A percentile compares a stretch with the other conserved stretches of the same genome.
phyloP scores from a whole-genome alignment of 176 grass and related monocot species.

The Olyra latifolia region DNA sequence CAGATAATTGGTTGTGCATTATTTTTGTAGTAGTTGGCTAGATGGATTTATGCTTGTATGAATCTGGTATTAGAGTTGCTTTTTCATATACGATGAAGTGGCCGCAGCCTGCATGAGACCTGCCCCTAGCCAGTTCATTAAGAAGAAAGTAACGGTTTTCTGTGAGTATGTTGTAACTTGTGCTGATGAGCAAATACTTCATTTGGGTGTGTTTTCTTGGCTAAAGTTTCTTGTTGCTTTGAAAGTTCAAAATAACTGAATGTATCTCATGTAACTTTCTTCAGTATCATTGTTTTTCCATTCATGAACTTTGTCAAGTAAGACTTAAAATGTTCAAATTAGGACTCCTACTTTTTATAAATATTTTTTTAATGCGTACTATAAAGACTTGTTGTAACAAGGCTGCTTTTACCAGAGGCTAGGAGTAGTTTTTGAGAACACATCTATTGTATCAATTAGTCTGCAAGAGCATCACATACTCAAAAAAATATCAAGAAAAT shows the following conservation, averaged over 20 bases:
- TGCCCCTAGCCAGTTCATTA: neutral
- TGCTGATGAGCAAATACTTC: neutral
- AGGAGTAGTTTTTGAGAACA: neutral
- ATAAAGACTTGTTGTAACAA: neutral
- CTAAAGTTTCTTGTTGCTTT: neutral
- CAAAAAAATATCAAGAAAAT: neutral
- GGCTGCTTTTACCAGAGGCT: neutral
- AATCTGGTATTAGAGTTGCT: neutral
- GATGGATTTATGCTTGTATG: constrained; percentile 1
- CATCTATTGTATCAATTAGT: neutral
- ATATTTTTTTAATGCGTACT: neutral
- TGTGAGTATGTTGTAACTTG: neutral
- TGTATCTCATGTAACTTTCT: neutral
- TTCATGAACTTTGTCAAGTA: neutral
- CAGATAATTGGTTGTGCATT: neutral
- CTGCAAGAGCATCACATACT: neutral
- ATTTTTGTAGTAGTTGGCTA: neutral
- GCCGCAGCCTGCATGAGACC: neutral
- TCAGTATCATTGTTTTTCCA: neutral
- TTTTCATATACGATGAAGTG: neutral
- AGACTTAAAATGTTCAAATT: neutral
- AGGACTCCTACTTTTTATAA: neutral
- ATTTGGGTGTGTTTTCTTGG: neutral
- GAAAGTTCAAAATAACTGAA: neutral
- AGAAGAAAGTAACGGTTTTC: neutral